Base-by-base conservation (phyloP, 805 yeast species). In the Wickerhamomyces pijperi region DNA sequence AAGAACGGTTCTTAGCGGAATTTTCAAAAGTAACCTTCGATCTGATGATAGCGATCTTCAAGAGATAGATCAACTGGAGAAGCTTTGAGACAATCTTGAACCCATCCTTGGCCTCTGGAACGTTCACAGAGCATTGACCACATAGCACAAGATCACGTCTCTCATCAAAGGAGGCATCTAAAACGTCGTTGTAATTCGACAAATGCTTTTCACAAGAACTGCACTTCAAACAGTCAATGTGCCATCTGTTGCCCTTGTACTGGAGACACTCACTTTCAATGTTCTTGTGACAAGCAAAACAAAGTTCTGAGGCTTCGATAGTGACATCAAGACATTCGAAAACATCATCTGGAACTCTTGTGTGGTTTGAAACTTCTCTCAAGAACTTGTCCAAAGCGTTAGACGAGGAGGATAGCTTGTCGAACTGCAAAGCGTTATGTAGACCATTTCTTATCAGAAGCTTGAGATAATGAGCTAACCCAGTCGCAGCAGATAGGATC, bases 391-490 rank as follows among this genome's bases (percentile, higher is more conserved):
- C 79, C 28, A 83, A 63, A 1, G 86, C 82, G 32, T 60, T 64
- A 0, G 80, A 71, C 8, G 82, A 70, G 25, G 73, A 74, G 7
- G 72, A 64, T 3, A 67, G 50, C 47, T 72, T 74, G 56, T 83
- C 82, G 40, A 71, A 65, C 40, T 72, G 78, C n/a, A 92, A 64
- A 0, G 96, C 84, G 47, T 78, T 76, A 42, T 76, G 72, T 33
- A 92, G 68, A 0, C 96, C 92, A 51, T 76, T 76, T 45, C 97
- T 67, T 4, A 90, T 82, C 18, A 92, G 64, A 6, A 90, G 67
- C 57, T 92, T 92, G 50, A 92, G 66, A 58, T 87, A 90, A 56
- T 92, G 97, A 0, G 98, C 97, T 49, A 90, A 65, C 0, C 94
- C 87, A 1, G 96, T 85, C 5, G 88, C 88, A 11, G 88, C 76